phyloP scores from a whole-genome alignment of 2,329 filamentous ascomycete genomes.

The Nectriaceae sp. region DNA sequence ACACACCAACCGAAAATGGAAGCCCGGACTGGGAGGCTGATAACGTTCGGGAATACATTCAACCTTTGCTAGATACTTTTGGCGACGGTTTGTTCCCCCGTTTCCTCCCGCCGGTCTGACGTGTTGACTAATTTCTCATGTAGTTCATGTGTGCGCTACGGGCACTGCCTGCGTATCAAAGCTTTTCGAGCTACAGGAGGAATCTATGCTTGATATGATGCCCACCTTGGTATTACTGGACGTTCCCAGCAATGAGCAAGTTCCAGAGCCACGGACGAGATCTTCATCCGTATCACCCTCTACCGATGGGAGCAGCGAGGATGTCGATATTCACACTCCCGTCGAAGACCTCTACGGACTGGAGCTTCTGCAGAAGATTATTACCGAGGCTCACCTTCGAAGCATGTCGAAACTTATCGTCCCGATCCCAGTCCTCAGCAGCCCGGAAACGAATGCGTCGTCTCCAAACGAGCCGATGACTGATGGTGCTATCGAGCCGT shows the following conservation, averaged over 20 bases:
- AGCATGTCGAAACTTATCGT: constrained; percentile 59
- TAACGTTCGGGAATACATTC: constrained; percentile 47
- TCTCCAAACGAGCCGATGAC: constrained; percentile 36
- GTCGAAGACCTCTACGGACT: constrained; percentile 58
- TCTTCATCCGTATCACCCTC: constrained; percentile 49
- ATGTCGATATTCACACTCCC: constrained; percentile 42
- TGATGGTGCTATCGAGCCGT: constrained; percentile 41
- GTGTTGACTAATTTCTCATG: constrained; percentile 21
- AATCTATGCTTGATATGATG: constrained; percentile 51
- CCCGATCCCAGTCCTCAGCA: constrained; percentile 55
- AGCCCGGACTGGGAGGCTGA: constrained; percentile 37
- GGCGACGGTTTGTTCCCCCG: constrained; percentile 47
- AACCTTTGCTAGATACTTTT: constrained; percentile 55
- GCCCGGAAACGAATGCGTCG: constrained; percentile 32
- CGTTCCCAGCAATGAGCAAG: constrained; percentile 52
- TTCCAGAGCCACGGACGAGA: constrained; percentile 35
- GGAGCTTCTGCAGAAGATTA: constrained; percentile 55
- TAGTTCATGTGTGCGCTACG: constrained; percentile 57
- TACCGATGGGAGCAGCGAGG: constrained; percentile 36
- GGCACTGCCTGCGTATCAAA: constrained; percentile 56
- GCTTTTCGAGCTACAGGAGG: constrained; percentile 55
- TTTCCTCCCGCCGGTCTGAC: constrained; percentile 5
- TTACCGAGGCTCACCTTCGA: constrained; percentile 58
- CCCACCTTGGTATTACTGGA: constrained; percentile 61
- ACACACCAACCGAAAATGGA: constrained; percentile 18